A percentile compares a stretch with the other conserved stretches of the same genome.
Evolutionary conservation across 140 eudicot species (phyloP).

Genomic region (Stevia rebaudiana): DNA sequence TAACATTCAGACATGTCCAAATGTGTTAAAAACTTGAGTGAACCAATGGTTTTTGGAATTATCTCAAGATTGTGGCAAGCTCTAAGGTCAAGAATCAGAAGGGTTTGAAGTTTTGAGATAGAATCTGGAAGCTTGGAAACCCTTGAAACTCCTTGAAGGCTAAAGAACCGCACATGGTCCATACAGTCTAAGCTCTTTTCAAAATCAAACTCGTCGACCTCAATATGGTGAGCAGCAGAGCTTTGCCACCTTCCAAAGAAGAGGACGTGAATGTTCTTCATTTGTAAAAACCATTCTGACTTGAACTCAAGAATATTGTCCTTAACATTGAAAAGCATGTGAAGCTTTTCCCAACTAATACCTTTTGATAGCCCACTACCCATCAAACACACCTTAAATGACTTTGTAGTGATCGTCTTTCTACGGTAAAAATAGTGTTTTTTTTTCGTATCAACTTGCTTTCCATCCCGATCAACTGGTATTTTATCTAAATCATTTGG

Average conservation of each 20-base stretch:
- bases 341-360: slow-evolving; percentile 32
- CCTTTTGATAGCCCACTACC: slow-evolving; percentile 37
- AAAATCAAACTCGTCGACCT: slow-evolving; percentile 33
- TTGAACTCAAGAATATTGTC: slow-evolving; percentile 33
- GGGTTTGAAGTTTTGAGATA: slow-evolving; percentile 28
- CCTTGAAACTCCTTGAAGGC: slow-evolving; percentile 59
- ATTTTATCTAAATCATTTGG: no score
- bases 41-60: slow-evolving; percentile 46
- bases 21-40: slow-evolving; percentile 40
- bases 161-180: slow-evolving; percentile 34
- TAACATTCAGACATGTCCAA: slow-evolving; percentile 58
- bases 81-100: slow-evolving; percentile 46
- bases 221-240: slow-evolving; percentile 37
- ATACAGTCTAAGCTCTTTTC: slow-evolving; percentile 21
- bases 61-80: slow-evolving; percentile 49
- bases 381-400: slow-evolving; percentile 31
- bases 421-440: slow-evolving; percentile 6
- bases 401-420: slow-evolving; percentile 11
- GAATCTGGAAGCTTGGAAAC: slow-evolving; percentile 37
- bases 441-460: not conserved
- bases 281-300: slow-evolving; percentile 38
- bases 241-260: slow-evolving; percentile 53
- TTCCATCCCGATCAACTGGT: not conserved
- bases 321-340: slow-evolving; percentile 35
- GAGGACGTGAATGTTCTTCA: slow-evolving; percentile 34